Base-by-base conservation (phyloP, 2,329 filamentous ascomycete species). In the Cryphonectria naterciae region DNA sequence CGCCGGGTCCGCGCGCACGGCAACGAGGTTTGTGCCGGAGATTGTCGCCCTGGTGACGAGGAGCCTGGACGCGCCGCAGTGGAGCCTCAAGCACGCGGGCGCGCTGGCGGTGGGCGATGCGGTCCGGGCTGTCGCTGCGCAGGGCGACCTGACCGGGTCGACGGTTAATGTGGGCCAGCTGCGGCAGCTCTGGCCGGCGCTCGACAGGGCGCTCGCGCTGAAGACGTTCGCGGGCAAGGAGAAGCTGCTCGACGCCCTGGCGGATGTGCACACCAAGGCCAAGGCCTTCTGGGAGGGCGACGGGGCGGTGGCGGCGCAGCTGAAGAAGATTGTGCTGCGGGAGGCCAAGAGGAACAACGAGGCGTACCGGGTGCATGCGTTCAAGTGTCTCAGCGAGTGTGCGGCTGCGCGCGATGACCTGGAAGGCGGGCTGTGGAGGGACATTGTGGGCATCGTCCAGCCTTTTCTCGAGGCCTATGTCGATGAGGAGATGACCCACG, bases 211-310 rank as follows among this genome's bases (percentile, higher is more conserved):
- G 1, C 82, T 98, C 56, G 88, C 89, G 2, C 89, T 97, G 17
- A 98, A 98, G 85, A 97, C 95, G 0, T 99, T 97, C 85, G 87
- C 92, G 0, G 94, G 94, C 32, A 99, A 99, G 79, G 94, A 98
- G 81, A 90, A 89, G 75, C 88, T 99, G 43, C 85, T 98, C 2
- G 86, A 90, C 60, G 91, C 93, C 7, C 94, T 96, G 79, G 91
- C 94, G 4, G 87, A 89, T 70, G 96, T 98, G 76, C 89, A 92
- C 0, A 86, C 89, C 76, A 89, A 90, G 73, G 88, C 88, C 0
- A 86, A 86, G 74, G 80, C 80, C 10, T 83, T 93, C 41, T 90
- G 89, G 84, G 81, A 84, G 63, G 79, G 80, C 7, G 87, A 91
- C 74, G 73, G 78, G 0, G 77, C 78, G 13, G 81, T 93, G 35